A percentile compares a stretch with the other conserved stretches of the same genome.
Conservation (phyloP, 495 filamentous ascomycete genomes). For the Penicillium coprophilum region DNA sequence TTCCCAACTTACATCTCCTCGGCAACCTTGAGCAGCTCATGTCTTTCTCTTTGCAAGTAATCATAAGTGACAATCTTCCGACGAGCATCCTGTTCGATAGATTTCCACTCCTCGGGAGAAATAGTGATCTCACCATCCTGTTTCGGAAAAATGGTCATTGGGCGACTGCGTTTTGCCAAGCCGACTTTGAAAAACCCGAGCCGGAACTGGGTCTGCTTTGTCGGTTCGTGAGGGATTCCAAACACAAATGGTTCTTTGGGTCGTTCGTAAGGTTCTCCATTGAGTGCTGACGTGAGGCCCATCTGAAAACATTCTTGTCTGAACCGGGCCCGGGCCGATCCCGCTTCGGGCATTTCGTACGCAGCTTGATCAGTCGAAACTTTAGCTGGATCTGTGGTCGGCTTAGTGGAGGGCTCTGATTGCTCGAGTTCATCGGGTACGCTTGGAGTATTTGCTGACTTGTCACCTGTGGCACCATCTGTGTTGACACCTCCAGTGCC, state of each 20-base stretch:
- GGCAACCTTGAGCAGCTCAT: neutral
- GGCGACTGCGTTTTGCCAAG: neutral
- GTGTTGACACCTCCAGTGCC: neutral
- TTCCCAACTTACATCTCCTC: conserved; percentile 1
- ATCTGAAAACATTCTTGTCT: neutral
- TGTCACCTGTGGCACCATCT: neutral
- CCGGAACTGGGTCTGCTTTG: neutral
- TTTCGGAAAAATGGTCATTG: conserved; percentile 1
- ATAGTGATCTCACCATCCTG: conserved; percentile 1
- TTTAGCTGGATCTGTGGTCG: neutral
- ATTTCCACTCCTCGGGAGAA: neutral
- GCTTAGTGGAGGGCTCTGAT: neutral
- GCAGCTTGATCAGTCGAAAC: neutral
- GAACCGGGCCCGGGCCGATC: neutral
- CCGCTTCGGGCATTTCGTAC: neutral
- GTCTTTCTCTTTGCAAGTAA: neutral
- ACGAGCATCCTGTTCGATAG: neutral
- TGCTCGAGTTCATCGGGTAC: neutral
- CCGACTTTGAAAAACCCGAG: neutral
- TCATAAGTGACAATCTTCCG: neutral
- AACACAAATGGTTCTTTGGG: neutral
- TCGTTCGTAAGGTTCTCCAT: neutral
- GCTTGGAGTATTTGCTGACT: neutral
- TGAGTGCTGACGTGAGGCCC: neutral
- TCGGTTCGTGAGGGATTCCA: neutral